A percentile compares a stretch with the other conserved stretches of the same genome.
These are phyloP conservation scores for Arthroderma uncinatum DNA, from an alignment of 2,329 filamentous ascomycete genomes.

Conservation along the genomic window DNA sequence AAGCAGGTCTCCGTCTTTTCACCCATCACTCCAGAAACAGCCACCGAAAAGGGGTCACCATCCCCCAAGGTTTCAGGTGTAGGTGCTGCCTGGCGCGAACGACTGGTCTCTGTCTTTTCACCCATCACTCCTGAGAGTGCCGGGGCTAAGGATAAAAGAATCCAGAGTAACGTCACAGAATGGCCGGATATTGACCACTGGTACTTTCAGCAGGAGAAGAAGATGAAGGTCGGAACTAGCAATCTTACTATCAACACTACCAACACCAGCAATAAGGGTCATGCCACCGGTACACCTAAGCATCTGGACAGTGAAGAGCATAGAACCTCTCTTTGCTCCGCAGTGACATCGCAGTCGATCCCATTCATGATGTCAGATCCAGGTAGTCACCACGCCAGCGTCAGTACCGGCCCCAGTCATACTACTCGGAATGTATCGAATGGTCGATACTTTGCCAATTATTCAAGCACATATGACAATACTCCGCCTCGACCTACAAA, in stretches of 20 bases:
- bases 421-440: constrained; percentile 27
- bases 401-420: background rate
- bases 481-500: background rate
- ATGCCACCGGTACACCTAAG: background rate
- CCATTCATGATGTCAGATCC: constrained; percentile 15
- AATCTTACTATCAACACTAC: background rate
- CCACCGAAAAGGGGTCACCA: constrained; percentile 14
- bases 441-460: constrained; percentile 18
- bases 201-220: constrained; percentile 6
- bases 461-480: background rate
- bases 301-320: background rate
- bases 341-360: constrained; percentile 14
- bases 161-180: constrained; percentile 12
- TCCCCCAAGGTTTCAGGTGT: background rate
- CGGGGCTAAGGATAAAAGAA: constrained; percentile 8
- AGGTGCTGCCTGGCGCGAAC: background rate
- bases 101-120: constrained; percentile 20
- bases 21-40: constrained; percentile 23
- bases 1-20: constrained; percentile 22
- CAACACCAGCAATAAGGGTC: background rate
- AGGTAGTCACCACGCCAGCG: background rate
- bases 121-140: constrained; percentile 24
- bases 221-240: background rate
- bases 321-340: constrained; percentile 13
- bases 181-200: constrained; percentile 16